Percentiles rank a stretch among this genome's conserved stretches.
Evolutionary conservation across 1,284 basidiomycete species (phyloP).

Genomic region (Trichosporon sp.): DNA sequence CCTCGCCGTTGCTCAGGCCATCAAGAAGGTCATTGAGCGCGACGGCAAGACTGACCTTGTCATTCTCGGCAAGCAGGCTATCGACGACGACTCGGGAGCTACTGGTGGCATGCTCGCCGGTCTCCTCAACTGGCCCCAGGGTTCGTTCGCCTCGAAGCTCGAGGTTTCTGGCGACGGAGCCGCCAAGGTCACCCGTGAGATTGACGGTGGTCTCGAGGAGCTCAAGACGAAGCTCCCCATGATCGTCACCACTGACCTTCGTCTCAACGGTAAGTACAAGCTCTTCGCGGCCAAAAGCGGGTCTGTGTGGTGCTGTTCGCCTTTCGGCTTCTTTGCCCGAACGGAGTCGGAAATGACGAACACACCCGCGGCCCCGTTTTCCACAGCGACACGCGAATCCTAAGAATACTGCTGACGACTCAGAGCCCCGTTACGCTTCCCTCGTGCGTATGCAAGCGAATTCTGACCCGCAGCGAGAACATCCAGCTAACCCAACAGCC

Average conservation of each 20-base stretch:
- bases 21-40: conserved; percentile 70
- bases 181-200: conserved; percentile 77
- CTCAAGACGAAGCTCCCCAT: conserved; percentile 75
- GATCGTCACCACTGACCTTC: conserved; percentile 87
- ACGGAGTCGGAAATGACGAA: neutral
- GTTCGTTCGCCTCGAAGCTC: conserved; percentile 88
- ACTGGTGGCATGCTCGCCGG: conserved; percentile 98
- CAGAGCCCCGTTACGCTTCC: conserved; percentile 90
- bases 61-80: conserved; percentile 97
- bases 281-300: neutral
- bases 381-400: neutral
- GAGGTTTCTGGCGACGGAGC: conserved; percentile 66
- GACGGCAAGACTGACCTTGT: conserved; percentile 64
- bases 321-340: neutral
- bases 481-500: conserved; percentile 49
- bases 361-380: conserved; percentile 1
- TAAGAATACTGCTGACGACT: neutral
- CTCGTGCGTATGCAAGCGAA: conserved; percentile 45
- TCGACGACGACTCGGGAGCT: conserved; percentile 94
- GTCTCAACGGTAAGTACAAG: conserved; percentile 54
- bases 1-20: conserved; percentile 55
- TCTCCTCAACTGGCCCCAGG: conserved; percentile 86
- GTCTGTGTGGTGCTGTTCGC: neutral
- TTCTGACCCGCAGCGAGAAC: neutral
- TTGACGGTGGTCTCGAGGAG: conserved; percentile 89